Evolutionary conservation across 2,329 filamentous ascomycete genomes (phyloP).

Genomic region (Aspergillus sp.): DNA sequence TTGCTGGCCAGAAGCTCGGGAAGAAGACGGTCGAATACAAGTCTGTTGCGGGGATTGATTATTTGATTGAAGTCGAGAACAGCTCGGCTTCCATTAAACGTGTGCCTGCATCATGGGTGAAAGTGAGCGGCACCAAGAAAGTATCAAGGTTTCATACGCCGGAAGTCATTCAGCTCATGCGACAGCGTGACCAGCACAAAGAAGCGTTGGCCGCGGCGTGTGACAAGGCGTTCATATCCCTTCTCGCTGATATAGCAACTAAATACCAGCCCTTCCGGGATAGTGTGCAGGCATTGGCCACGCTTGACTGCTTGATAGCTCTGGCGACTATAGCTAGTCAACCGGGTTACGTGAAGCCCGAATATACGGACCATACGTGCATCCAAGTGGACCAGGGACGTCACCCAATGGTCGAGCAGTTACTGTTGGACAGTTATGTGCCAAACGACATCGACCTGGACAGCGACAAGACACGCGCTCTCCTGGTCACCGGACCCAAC

Average conservation of each 20-base stretch:
- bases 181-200: conserved; percentile 90
- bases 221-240: conserved; percentile 72
- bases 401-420: conserved; percentile 94
- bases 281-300: conserved; percentile 79
- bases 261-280: conserved; percentile 90
- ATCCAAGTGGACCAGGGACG: conserved; percentile 74
- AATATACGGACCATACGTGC: conserved; percentile 63
- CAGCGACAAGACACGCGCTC: conserved; percentile 66
- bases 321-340: conserved; percentile 80
- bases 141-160: conserved; percentile 92
- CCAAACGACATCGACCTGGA: conserved; percentile 80
- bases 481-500: conserved; percentile 94
- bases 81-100: conserved; percentile 68
- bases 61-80: conserved; percentile 88
- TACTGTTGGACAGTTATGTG: conserved; percentile 82
- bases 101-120: conserved; percentile 91
- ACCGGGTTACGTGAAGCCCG: conserved; percentile 84
- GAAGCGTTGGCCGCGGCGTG: conserved; percentile 91
- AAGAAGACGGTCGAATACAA: conserved; percentile 75
- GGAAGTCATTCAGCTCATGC: conserved; percentile 77
- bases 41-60: conserved; percentile 88
- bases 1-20: conserved; percentile 70
- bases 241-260: conserved; percentile 73
- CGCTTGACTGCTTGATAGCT: conserved; percentile 85
- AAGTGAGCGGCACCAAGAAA: conserved; percentile 93